Evolutionary conservation across 768 basidiomycete genomes (phyloP).

Genomic region (Coprinopsis cinerea): DNA sequence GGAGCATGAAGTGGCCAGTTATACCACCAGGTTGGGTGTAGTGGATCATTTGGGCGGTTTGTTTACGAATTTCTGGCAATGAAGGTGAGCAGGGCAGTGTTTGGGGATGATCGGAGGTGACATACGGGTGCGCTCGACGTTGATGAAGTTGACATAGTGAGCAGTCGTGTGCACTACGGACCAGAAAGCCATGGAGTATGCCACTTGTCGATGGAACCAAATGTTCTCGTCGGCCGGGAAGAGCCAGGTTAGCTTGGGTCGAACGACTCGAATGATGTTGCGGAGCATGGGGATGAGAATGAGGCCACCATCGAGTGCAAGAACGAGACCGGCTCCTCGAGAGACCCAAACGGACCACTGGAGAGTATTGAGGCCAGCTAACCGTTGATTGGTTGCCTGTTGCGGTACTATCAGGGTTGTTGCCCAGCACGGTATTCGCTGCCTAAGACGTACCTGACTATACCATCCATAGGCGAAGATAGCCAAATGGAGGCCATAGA

Average conservation of each 20-base stretch:
- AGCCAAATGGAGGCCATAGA: constrained; percentile 70
- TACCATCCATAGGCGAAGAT: constrained; percentile 88
- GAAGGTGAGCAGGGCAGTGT: background rate
- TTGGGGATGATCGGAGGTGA: constrained; percentile 11
- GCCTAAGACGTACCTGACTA: constrained; percentile 51
- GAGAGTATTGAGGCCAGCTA: constrained; percentile 75
- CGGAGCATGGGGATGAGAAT: constrained; percentile 88
- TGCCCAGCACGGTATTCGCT: no score
- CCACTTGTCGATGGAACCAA: constrained; percentile 94
- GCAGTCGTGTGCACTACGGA: constrained; percentile 89
- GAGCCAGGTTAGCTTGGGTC: constrained; percentile 74
- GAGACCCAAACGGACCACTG: constrained; percentile 85
- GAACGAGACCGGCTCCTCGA: constrained; percentile 85
- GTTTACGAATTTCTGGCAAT: constrained; percentile 66
- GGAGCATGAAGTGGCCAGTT: constrained; percentile 92
- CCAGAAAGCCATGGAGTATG: constrained; percentile 93
- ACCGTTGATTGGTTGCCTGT: constrained; percentile 53
- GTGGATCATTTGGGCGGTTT: constrained; percentile 77
- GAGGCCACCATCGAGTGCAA: constrained; percentile 81
- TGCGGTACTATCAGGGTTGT: constrained; percentile 5
- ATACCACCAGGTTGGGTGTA: constrained; percentile 88
- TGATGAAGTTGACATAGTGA: constrained; percentile 92
- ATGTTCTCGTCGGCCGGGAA: constrained; percentile 94
- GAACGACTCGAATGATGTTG: constrained; percentile 78
- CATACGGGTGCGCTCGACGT: constrained; percentile 83